phyloP scores from a whole-genome alignment of 495 filamentous ascomycete genomes.

The Apiosordaria backusii region DNA sequence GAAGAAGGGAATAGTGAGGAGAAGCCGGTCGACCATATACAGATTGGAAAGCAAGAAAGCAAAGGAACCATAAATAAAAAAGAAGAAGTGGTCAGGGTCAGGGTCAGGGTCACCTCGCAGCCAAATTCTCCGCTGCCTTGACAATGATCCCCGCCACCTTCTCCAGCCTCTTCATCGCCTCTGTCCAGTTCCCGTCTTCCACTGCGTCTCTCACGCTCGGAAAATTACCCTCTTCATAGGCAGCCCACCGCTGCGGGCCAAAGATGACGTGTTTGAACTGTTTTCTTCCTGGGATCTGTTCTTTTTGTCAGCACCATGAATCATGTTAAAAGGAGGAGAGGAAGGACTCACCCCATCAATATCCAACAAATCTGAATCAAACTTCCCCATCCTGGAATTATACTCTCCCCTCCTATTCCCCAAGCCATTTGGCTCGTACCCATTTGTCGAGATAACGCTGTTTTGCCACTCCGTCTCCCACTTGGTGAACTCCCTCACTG shows the following conservation, averaged over 20 bases:
- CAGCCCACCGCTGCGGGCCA: slow-evolving; percentile 73
- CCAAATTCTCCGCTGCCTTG: slow-evolving; percentile 50
- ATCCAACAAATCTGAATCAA: slow-evolving; percentile 83
- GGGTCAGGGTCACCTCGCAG: background rate
- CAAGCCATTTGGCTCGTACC: slow-evolving; percentile 65
- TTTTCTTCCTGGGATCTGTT: slow-evolving; percentile 75
- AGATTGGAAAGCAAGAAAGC: background rate
- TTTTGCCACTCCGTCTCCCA: slow-evolving; percentile 73
- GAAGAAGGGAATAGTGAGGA: no score
- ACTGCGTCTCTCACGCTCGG: slow-evolving; percentile 82
- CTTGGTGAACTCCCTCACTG: slow-evolving; percentile 62
- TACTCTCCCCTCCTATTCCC: slow-evolving; percentile 61
- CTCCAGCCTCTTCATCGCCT: slow-evolving; percentile 66
- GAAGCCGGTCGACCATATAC: no score
- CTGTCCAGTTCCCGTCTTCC: slow-evolving; percentile 63
- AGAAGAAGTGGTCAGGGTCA: no score
- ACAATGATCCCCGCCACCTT: slow-evolving; percentile 67
- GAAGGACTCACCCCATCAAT: slow-evolving; percentile 62
- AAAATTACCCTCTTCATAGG: slow-evolving; percentile 71
- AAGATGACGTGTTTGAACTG: slow-evolving; percentile 95
- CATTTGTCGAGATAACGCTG: slow-evolving; percentile 58
- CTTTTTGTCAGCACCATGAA: background rate
- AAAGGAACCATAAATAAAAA: background rate
- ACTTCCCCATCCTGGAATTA: slow-evolving; percentile 68
- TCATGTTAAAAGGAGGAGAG: background rate